Conservation (phyloP, 768 basidiomycete species). For the Kwoniella bestiolae region DNA sequence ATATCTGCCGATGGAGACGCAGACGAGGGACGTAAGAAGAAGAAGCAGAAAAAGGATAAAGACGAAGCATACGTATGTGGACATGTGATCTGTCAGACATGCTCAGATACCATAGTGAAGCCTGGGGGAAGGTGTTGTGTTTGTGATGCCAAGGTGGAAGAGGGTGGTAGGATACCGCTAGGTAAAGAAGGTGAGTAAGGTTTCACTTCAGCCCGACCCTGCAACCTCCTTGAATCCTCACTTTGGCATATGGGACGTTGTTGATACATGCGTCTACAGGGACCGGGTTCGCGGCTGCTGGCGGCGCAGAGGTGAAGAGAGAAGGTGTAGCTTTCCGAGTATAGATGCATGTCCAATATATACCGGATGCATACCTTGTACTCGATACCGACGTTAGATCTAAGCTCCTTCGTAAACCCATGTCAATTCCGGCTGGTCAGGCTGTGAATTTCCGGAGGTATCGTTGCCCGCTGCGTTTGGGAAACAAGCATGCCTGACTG, state of each 20-base stretch:
- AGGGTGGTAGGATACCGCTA: conserved; percentile 78
- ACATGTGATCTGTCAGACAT: conserved; percentile 89
- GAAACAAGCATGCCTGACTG: too few species aligned
- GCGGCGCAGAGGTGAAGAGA: conserved; percentile 82
- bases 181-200: conserved; percentile 77
- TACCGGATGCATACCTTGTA: too few species aligned
- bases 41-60: conserved; percentile 46
- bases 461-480: too few species aligned
- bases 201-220: too few species aligned
- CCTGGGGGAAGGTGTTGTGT: conserved; percentile 81
- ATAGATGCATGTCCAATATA: conserved; percentile 48
- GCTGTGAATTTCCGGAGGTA: too few species aligned
- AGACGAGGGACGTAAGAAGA: conserved; percentile 39
- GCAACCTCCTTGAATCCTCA: too few species aligned
- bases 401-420: too few species aligned
- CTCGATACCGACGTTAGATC: too few species aligned
- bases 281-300: conserved; percentile 94
- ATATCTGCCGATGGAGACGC: conserved; percentile 22
- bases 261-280: conserved; percentile 60
- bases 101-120: conserved; percentile 82
- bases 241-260: too few species aligned
- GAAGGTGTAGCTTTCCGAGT: conserved; percentile 85
- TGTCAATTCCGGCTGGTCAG: too few species aligned
- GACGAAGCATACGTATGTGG: conserved; percentile 64
- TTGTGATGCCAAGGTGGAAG: conserved; percentile 70